Base-by-base conservation (phyloP, 371 early-diverging fungal species). In the Entomophthora muscae region DNA sequence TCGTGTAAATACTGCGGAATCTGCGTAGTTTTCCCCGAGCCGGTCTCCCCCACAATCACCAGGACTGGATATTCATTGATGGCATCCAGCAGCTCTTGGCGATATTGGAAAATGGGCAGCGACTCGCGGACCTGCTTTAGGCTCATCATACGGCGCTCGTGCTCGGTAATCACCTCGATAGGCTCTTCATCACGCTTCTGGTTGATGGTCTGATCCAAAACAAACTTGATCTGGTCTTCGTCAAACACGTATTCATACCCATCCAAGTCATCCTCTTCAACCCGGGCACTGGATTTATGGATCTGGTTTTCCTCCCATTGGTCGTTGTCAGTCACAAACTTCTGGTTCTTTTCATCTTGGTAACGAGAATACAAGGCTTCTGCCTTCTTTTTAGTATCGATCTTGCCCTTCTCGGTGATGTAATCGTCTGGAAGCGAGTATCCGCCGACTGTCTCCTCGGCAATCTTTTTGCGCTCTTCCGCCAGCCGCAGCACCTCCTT, bases 1-100 rank as follows among this genome's bases (percentile, higher is more conserved):
- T 99, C 99, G 66, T 87, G 84, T 17, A 99, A 74, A 71, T 98
- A 99, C 73, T 99, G 98, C 1, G 99, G 95, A 26, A 99, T 77
- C 73, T 99, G 98, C 2, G 99, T 99, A 0, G 98, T 98, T 71
- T 99, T 99, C 7, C 99, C 99, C 3, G 95, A 93, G 13, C 99
- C 99, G 1, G 99, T 99, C 71, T 97, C 97, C 52, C 99, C 99
- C 12, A 93, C 93, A 65, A 99, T 85, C 66, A 98, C 81, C 10
- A 97, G 65, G 0, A 93, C 86, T 69, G 90, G 94, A 67, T 78
- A 81, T n/a, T 87, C 75, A 28, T 89, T 78, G 22, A 98, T 80
- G 1, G 94, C 92, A 0, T 84, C 77, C 27, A 98, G 65, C 7
- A 98, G 72, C 12, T 82, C 66, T 23, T 93, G 80, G 23, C 95